Base-by-base conservation (phyloP, 805 yeast species). In the Kazachstania bromeliacearum region DNA sequence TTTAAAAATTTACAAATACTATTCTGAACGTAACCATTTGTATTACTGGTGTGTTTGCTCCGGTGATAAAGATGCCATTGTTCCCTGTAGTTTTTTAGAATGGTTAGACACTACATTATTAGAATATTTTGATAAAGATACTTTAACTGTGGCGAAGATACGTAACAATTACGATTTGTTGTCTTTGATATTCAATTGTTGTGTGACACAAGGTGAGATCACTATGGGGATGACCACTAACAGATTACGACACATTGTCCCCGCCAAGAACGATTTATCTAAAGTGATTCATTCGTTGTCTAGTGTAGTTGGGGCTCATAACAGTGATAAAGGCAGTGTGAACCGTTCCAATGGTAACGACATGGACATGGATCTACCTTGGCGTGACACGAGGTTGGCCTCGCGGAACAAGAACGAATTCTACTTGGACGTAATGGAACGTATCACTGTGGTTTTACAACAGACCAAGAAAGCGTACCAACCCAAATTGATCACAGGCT, bases 401-500 rank as follows among this genome's bases (percentile, higher is more conserved):
- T 76, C 84, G 54, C n/a, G n/a, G n/a, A 70, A 84, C 3, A 77
- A 77, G 45, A 85, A 89, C 57, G 97, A 89, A 58, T 67, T 89
- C 58, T 85, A 78, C 54, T 80, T 89, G 7, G 97, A 92, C 58
- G 55, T 92, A 5, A 66, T 68, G 2, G 98, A 89, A 55, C 63
- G 68, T 1, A 56, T 83, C 16, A 18, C 15, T 13, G 70, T 79
- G 25, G 67, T 80, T 0, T 56, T 77, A 9, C 45, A 46, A 26
- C 45, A 31, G 22, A 16, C 14, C 4, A 13, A 20, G 4, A 7
- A 18, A 6, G 14, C 19, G 3, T 22, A 23, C 7, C 19, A 35
- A 6, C 16, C 14, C n/a, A 34, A 42, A 21, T 33, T 53, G 20
- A 37, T 51, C 3, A 39, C 39, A 22, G 60, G 54, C n/a, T 51